Percentiles rank a stretch among this genome's conserved stretches.
phyloP scores from a whole-genome alignment of 768 basidiomycete species.

The Suillus weaverae region DNA sequence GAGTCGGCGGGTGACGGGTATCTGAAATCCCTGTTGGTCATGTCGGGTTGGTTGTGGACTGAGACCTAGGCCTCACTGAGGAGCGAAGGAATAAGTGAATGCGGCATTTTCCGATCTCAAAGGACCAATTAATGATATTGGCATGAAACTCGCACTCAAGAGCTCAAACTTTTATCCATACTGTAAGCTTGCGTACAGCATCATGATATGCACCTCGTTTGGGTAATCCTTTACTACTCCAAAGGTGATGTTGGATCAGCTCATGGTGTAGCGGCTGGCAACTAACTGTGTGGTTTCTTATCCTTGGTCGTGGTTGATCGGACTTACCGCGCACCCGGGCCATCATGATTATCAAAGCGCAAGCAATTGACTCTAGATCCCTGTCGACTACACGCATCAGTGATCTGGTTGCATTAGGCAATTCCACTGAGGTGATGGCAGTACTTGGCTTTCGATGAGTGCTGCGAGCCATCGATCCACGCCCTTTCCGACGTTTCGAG shows the following conservation, averaged over 20 bases:
- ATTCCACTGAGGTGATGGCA: background rate
- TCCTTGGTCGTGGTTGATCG: background rate
- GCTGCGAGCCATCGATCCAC: constrained; percentile 1
- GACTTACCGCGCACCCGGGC: background rate
- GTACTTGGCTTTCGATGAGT: background rate
- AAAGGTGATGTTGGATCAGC: background rate
- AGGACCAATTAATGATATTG: background rate
- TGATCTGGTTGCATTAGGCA: background rate
- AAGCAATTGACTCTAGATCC: background rate
- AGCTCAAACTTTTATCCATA: background rate
- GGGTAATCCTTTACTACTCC: background rate
- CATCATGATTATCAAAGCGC: background rate
- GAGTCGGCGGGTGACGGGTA: constrained; percentile 15
- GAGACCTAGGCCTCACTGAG: background rate
- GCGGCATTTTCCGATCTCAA: background rate
- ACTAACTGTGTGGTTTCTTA: background rate
- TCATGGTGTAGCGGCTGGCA: background rate
- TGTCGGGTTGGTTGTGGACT: constrained; percentile 13
- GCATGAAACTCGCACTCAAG: background rate
- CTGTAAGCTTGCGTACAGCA: background rate
- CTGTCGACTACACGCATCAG: background rate
- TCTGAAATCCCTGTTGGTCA: constrained; percentile 18
- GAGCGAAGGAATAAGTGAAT: background rate
- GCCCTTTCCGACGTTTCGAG: constrained; percentile 1
- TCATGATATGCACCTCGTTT: background rate